phyloP scores from a whole-genome alignment of 2,329 filamentous ascomycete genomes.

The Drechslera avenae region DNA sequence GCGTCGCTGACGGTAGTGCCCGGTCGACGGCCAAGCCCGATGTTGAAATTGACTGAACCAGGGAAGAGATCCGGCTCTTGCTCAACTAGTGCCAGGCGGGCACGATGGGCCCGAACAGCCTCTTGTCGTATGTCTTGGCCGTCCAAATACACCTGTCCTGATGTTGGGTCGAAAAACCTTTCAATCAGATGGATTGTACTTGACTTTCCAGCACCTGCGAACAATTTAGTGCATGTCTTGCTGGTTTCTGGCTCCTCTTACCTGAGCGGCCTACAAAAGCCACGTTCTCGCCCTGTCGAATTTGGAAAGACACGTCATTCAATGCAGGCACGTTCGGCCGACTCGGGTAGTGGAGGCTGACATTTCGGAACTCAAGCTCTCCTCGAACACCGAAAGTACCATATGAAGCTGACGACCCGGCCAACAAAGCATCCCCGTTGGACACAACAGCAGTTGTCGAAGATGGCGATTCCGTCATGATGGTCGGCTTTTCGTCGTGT shows the following conservation, averaged over 20 bases:
- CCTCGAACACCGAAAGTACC: constrained; percentile 29
- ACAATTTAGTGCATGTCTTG: not conserved
- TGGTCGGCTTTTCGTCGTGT: constrained; percentile 49
- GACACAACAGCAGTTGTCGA: not conserved
- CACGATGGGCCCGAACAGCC: constrained; percentile 46
- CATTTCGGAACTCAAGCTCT: constrained; percentile 41
- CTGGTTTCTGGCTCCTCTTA: not conserved
- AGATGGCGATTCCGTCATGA: constrained; percentile 31
- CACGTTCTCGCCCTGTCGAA: constrained; percentile 45
- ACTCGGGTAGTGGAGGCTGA: constrained; percentile 42
- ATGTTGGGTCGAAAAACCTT: constrained; percentile 52
- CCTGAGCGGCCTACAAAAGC: constrained; percentile 53
- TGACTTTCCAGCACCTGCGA: constrained; percentile 50
- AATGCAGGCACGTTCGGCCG: constrained; percentile 41
- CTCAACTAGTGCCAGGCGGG: constrained; percentile 50
- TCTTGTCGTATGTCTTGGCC: constrained; percentile 49
- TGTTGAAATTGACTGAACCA: constrained; percentile 52
- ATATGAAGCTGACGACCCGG: constrained; percentile 23
- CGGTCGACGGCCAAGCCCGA: constrained; percentile 48
- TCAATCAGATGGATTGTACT: constrained; percentile 55
- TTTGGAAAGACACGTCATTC: constrained; percentile 47
- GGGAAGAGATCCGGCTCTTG: constrained; percentile 55
- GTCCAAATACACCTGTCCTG: constrained; percentile 49
- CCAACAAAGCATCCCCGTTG: constrained; percentile 15
- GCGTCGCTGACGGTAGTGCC: constrained; percentile 29